Base-by-base conservation (phyloP, 345 rosid species). In the Acer campestre region DNA sequence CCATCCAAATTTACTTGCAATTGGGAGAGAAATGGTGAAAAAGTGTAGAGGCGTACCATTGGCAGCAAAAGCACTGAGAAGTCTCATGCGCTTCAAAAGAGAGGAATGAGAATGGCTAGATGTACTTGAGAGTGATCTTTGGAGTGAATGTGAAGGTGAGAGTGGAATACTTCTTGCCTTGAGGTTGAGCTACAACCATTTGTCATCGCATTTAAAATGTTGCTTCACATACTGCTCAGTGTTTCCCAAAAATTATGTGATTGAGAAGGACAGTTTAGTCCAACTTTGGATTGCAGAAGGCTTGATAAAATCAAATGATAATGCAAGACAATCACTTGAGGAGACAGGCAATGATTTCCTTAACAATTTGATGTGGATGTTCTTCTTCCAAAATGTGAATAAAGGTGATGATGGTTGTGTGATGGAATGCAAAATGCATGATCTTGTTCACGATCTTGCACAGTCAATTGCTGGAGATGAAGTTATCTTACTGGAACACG, bases 361-460 rank as follows among this genome's bases (percentile, higher is more conserved):
- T n/a, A 64, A 73, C 42, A 68, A 79, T 16, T 44, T 84, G 11
- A 29, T 77, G 29, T 71, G 65, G 76, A 71, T 44, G 67, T 69
- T 62, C 7, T 84, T 82, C 61, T 82, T 79, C 25, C 78, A 77
- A 84, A 83, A 71, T 10, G 48, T 18, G 16, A 10, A 40, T 6
- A 25, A 11, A 10, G 12, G 10, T 20, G 59, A 22, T 1, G 20
- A n/a, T 35, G 75, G 17, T 31, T 29, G 61, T 16, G 35, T 20
- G 6, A 29, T 0, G 7, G 23, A 40, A 1, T 82, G 75, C 40
- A 77, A 74, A 66, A 74, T 85, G 83, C 83, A 85, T 68, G 80
- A 72, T 82, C 70, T 82, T 3, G 76, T 82, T 20, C 80, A 82
- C 75, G 88, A 85, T 78, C 84, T 85, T 18, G 84, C 73, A 1